phyloP scores from a whole-genome alignment of 495 filamentous ascomycete genomes.

The Tuber umbilicatum region DNA sequence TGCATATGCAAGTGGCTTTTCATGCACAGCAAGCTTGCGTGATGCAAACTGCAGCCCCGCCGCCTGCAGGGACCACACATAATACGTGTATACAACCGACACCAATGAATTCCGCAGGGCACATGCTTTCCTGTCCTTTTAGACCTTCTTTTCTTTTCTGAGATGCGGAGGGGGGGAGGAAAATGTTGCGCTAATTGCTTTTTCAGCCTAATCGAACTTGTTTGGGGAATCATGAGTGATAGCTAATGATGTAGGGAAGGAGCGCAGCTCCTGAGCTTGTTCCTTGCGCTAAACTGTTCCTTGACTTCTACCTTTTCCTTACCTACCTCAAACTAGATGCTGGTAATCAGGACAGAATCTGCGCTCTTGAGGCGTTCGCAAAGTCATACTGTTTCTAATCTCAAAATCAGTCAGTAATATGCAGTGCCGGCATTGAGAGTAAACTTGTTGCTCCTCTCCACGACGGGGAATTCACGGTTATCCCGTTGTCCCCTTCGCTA shows the following conservation, averaged over 20 bases:
- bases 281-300: background rate
- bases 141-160: conserved; percentile 17
- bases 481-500: background rate
- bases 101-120: conserved; percentile 42
- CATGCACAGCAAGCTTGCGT: conserved; percentile 41
- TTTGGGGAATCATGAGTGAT: conserved; percentile 6
- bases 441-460: background rate
- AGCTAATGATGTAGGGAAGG: background rate
- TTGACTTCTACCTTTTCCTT: background rate
- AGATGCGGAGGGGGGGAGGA: background rate
- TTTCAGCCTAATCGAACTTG: background rate
- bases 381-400: background rate
- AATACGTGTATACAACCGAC: conserved; percentile 42
- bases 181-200: background rate
- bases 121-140: conserved; percentile 23
- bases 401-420: background rate
- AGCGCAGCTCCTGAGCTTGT: background rate
- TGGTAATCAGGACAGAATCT: background rate
- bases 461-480: background rate
- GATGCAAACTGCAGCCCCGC: conserved; percentile 43
- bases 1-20: conserved; percentile 44
- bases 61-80: conserved; percentile 43
- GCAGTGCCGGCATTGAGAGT: background rate
- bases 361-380: background rate
- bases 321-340: background rate